phyloP scores from a whole-genome alignment of 2,329 filamentous ascomycete genomes.

The Claviceps sp. region DNA sequence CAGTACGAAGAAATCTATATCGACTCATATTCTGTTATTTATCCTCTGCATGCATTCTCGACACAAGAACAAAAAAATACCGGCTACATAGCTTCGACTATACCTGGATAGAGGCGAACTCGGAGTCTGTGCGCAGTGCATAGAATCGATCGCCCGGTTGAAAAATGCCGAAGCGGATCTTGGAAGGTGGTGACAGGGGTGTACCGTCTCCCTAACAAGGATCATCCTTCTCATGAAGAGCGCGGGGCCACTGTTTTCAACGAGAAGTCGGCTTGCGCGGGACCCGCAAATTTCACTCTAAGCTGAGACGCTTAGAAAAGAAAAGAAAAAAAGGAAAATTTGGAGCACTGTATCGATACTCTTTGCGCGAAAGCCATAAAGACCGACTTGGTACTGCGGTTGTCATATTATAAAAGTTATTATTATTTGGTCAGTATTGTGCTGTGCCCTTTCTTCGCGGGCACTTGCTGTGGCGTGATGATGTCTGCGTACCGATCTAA shows the following conservation, averaged over 20 bases:
- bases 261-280: background rate
- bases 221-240: background rate
- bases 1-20: background rate
- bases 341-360: background rate
- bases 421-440: constrained; percentile 4
- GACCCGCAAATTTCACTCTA: constrained; percentile 2
- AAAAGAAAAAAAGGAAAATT: background rate
- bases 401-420: constrained; percentile 5
- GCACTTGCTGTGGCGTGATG: constrained; percentile 1
- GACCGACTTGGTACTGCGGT: background rate
- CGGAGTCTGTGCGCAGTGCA: background rate
- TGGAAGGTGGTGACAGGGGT: background rate
- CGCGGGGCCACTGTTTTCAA: background rate
- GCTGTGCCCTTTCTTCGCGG: constrained; percentile 1
- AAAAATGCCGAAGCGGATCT: background rate
- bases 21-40: background rate
- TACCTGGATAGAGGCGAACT: background rate
- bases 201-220: background rate
- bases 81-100: background rate
- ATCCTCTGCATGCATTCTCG: background rate
- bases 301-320: background rate
- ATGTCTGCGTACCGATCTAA: constrained; percentile 1
- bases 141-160: background rate
- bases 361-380: constrained; percentile 1
- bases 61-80: background rate